Evolutionary conservation across 805 yeast genomes (phyloP).

Genomic region (Metschnikowia chrysomelidarum): DNA sequence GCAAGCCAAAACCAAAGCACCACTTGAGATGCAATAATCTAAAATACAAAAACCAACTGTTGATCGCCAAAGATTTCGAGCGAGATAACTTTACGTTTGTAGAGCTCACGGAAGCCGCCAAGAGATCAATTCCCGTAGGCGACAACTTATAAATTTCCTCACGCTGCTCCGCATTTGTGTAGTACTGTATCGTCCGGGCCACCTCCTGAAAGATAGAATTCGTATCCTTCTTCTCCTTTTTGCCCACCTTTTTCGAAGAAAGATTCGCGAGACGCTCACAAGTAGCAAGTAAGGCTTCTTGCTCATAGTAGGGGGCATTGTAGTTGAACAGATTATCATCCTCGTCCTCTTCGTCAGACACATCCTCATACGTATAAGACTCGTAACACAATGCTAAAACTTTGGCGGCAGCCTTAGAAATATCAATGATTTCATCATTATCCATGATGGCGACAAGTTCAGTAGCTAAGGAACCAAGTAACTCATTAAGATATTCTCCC

Average conservation of each 20-base stretch:
- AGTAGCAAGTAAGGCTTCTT: constrained; percentile 42
- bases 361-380: constrained; percentile 43
- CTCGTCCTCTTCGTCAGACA: constrained; percentile 36
- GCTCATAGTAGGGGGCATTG: constrained; percentile 53
- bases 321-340: constrained; percentile 44
- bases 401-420: constrained; percentile 55
- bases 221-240: constrained; percentile 59
- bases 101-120: constrained; percentile 29
- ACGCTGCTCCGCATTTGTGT: constrained; percentile 33
- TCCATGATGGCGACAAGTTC: constrained; percentile 44
- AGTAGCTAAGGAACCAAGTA: constrained; percentile 27
- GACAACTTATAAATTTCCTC: constrained; percentile 36
- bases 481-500: constrained; percentile 42
- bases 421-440: constrained; percentile 39
- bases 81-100: constrained; percentile 45
- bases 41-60: constrained; percentile 49
- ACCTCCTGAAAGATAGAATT: constrained; percentile 63
- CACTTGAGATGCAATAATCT: constrained; percentile 49
- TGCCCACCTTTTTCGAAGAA: constrained; percentile 56
- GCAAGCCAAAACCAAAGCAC: constrained; percentile 52
- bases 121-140: constrained; percentile 34
- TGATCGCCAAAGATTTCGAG: constrained; percentile 45
- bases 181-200: constrained; percentile 44
- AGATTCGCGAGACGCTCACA: constrained; percentile 46
- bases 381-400: constrained; percentile 58